Conservation (phyloP, 495 filamentous ascomycete genomes). For the Penicillium simplicissimum region DNA sequence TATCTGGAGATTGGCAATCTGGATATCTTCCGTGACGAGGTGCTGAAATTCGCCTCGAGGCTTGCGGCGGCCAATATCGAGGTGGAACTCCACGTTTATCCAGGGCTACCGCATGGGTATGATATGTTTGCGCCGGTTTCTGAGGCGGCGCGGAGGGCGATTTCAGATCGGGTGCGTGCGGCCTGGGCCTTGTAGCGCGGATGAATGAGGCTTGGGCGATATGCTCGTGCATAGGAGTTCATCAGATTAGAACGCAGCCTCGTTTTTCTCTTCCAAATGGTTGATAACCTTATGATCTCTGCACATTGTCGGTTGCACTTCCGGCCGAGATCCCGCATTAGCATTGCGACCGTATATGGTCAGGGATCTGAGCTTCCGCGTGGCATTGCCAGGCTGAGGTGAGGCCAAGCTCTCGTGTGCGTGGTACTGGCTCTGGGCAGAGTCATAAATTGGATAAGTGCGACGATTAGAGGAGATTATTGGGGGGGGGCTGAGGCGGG, state of each 20-base stretch:
- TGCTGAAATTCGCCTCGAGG: slow-evolving; percentile 17
- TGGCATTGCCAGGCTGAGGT: slow-evolving; percentile 11
- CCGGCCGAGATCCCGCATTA: neutral
- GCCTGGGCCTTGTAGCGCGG: neutral
- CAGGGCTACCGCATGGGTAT: slow-evolving; percentile 27
- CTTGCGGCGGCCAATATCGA: slow-evolving; percentile 24
- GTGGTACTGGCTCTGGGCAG: slow-evolving; percentile 9
- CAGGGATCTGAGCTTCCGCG: neutral
- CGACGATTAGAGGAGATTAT: neutral
- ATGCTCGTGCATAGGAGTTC: neutral
- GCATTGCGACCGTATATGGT: neutral
- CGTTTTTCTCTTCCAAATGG: neutral
- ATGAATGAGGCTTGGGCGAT: neutral
- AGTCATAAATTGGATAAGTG: slow-evolving; percentile 7
- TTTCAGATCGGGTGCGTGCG: slow-evolving; percentile 13
- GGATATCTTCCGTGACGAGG: slow-evolving; percentile 29
- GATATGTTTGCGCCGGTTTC: slow-evolving; percentile 25
- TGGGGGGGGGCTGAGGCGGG: slow-evolving; percentile 12
- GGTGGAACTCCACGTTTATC: slow-evolving; percentile 29
- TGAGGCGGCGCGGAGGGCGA: slow-evolving; percentile 8
- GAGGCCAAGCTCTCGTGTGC: neutral
- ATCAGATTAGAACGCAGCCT: slow-evolving; percentile 1
- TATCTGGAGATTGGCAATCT: slow-evolving; percentile 31
- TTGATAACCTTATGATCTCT: neutral
- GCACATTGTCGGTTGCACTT: neutral